phyloP scores from a whole-genome alignment of 805 yeast species.

The Hanseniaspora nectarophila region DNA sequence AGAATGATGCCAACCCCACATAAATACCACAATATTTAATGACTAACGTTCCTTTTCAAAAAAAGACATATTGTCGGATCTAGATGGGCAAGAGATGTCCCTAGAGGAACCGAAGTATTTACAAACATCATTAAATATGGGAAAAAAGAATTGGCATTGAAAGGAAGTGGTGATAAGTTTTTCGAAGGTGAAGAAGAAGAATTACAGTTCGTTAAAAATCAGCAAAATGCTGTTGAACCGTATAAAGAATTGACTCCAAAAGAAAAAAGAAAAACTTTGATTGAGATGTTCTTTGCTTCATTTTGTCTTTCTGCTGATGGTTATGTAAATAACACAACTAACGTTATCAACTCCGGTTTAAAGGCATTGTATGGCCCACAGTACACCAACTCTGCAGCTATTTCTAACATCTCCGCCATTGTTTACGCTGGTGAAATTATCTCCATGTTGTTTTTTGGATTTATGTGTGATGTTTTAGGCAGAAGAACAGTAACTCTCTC shows the following conservation, averaged over 20 bases:
- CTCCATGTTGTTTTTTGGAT: constrained; percentile 75
- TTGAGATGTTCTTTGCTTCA: constrained; percentile 14
- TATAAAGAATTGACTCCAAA: neutral
- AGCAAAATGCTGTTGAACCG: neutral
- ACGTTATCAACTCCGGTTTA: constrained; percentile 68
- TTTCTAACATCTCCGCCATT: constrained; percentile 70
- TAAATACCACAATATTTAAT: no score
- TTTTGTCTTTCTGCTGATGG: constrained; percentile 69
- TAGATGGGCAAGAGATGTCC: constrained; percentile 3
- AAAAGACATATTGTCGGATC: neutral
- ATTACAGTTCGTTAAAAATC: neutral
- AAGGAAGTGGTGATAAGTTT: neutral
- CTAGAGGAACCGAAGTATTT: neutral
- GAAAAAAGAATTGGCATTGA: neutral
- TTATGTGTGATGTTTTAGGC: constrained; percentile 63
- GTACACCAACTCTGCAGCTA: constrained; percentile 54
- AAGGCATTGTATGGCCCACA: constrained; percentile 52
- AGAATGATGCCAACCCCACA: no score
- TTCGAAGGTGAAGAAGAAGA: constrained; percentile 1
- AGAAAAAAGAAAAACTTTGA: constrained; percentile 4
- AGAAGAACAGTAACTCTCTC: constrained; percentile 74
- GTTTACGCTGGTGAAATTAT: constrained; percentile 87
- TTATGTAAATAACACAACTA: constrained; percentile 74
- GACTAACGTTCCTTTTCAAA: no score
- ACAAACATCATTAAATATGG: neutral